Evolutionary conservation across 768 basidiomycete species (phyloP).

Genomic region (Leccinum truebloodii): DNA sequence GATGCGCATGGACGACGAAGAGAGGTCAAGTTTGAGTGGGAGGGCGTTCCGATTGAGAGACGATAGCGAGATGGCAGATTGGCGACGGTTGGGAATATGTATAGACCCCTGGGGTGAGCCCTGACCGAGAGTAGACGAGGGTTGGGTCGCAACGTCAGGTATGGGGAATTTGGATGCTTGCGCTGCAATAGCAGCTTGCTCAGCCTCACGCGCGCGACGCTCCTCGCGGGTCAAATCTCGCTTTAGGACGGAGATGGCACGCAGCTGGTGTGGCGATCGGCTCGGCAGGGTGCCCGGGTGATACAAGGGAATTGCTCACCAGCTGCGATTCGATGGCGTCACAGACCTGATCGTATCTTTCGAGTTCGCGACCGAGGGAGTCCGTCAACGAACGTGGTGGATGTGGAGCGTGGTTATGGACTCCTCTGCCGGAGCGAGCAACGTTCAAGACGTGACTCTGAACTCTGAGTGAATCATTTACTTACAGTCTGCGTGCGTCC

Average conservation of each 20-base stretch:
- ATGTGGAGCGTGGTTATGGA: slow-evolving; percentile 54
- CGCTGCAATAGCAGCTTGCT: slow-evolving; percentile 42
- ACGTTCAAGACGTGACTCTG: not conserved
- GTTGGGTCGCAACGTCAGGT: slow-evolving; percentile 26
- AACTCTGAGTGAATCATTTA: slow-evolving; percentile 3
- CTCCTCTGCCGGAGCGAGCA: slow-evolving; percentile 42
- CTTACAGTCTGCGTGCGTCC: slow-evolving; percentile 65
- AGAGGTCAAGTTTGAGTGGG: slow-evolving; percentile 79
- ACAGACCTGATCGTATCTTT: slow-evolving; percentile 78
- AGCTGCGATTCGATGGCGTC: slow-evolving; percentile 75
- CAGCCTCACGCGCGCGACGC: slow-evolving; percentile 47
- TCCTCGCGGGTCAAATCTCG: slow-evolving; percentile 69
- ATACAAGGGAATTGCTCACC: slow-evolving; percentile 41
- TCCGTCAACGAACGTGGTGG: slow-evolving; percentile 68
- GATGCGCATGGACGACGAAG: slow-evolving; percentile 64
- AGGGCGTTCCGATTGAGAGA: slow-evolving; percentile 72
- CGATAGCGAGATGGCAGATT: slow-evolving; percentile 78
- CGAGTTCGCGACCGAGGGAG: slow-evolving; percentile 70
- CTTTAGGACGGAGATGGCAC: slow-evolving; percentile 69
- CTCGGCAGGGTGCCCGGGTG: slow-evolving; percentile 1
- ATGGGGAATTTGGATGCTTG: slow-evolving; percentile 25
- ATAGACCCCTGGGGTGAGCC: slow-evolving; percentile 37
- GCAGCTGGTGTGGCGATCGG: slow-evolving; percentile 47
- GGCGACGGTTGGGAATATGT: slow-evolving; percentile 50
- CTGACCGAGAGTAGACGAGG: slow-evolving; percentile 33